These are phyloP conservation scores for Hypoxylon sp. DNA, from an alignment of 2,329 filamentous ascomycete genomes.

Conservation along the genomic window DNA sequence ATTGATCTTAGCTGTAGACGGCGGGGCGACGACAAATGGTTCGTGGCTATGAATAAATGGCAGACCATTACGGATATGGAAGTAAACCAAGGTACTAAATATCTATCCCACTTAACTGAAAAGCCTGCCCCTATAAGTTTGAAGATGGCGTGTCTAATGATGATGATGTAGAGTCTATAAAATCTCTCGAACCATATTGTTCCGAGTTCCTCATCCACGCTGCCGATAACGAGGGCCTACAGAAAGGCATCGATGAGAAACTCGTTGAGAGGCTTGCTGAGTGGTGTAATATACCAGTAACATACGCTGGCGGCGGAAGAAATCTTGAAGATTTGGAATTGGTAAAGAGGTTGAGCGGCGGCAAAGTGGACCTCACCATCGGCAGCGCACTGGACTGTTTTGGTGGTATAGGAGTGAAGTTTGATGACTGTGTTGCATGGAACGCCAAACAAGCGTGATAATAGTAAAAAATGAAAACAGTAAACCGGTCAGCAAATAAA, in stretches of 20 bases:
- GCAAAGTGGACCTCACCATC: conserved; percentile 93
- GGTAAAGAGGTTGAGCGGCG: conserved; percentile 83
- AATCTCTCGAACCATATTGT: conserved; percentile 88
- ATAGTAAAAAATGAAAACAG: neutral
- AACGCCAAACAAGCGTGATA: conserved; percentile 68
- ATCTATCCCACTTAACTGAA: conserved; percentile 3
- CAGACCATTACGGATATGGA: conserved; percentile 98
- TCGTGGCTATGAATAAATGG: conserved; percentile 99
- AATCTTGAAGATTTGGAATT: conserved; percentile 85
- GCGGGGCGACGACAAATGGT: conserved; percentile 81
- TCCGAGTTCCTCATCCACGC: conserved; percentile 98
- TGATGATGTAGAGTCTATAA: conserved; percentile 77
- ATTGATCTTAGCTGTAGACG: conserved; percentile 94
- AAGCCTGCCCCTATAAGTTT: neutral
- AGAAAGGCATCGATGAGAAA: conserved; percentile 89
- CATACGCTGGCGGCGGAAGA: conserved; percentile 94
- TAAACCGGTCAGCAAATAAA: conserved; percentile 13
- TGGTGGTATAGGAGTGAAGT: conserved; percentile 86
- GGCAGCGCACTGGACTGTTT: conserved; percentile 97
- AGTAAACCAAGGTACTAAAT: conserved; percentile 79
- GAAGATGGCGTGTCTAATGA: conserved; percentile 1
- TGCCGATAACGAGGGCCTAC: conserved; percentile 95
- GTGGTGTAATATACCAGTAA: conserved; percentile 94
- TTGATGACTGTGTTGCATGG: conserved; percentile 92
- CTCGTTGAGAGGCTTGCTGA: conserved; percentile 82